A percentile compares a stretch with the other conserved stretches of the same genome.
Evolutionary conservation across 768 basidiomycete genomes (phyloP).

Genomic region (Mrakia blollopis): DNA sequence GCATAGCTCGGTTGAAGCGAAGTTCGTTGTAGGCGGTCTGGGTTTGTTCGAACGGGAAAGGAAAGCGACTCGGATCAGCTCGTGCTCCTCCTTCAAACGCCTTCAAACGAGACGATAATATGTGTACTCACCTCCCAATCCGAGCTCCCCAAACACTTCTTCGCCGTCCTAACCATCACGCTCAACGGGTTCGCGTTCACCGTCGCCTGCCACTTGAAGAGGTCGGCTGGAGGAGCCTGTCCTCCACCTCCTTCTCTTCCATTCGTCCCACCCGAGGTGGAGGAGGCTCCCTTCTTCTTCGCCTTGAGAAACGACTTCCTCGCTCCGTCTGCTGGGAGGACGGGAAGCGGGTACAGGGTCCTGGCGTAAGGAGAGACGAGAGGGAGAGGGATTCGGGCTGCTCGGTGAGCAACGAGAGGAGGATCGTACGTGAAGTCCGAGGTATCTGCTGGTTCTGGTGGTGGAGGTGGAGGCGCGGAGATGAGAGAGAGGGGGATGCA

Average conservation of each 20-base stretch:
- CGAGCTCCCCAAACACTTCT: slow-evolving; percentile 69
- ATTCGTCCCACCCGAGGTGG: neutral
- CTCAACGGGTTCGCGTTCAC: slow-evolving; percentile 71
- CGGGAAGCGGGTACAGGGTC: slow-evolving; percentile 35
- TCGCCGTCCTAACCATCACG: slow-evolving; percentile 62
- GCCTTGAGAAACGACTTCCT: slow-evolving; percentile 22
- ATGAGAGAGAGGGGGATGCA: slow-evolving; percentile 5
- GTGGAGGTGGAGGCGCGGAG: neutral
- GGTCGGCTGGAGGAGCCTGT: slow-evolving; percentile 44
- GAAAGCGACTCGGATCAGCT: neutral
- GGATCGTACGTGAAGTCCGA: neutral
- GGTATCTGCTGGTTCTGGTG: neutral
- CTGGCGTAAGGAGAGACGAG: slow-evolving; percentile 33
- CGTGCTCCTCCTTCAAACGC: neutral
- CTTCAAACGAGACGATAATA: neutral
- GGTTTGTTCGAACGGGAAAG: too few relatives aligned
- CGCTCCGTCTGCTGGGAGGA: slow-evolving; percentile 20
- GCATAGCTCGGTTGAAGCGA: slow-evolving; percentile 69
- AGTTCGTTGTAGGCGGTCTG: slow-evolving; percentile 64
- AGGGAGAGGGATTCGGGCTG: slow-evolving; percentile 21
- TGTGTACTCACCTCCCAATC: slow-evolving; percentile 75
- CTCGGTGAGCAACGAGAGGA: neutral
- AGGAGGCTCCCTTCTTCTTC: neutral
- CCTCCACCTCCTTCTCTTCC: neutral
- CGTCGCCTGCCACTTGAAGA: slow-evolving; percentile 64